A percentile compares a stretch with the other conserved stretches of the same genome.
These are phyloP conservation scores for Pythium folliculosum DNA, from an alignment of 352 stramenopile genomes.

Conservation along the genomic window DNA sequence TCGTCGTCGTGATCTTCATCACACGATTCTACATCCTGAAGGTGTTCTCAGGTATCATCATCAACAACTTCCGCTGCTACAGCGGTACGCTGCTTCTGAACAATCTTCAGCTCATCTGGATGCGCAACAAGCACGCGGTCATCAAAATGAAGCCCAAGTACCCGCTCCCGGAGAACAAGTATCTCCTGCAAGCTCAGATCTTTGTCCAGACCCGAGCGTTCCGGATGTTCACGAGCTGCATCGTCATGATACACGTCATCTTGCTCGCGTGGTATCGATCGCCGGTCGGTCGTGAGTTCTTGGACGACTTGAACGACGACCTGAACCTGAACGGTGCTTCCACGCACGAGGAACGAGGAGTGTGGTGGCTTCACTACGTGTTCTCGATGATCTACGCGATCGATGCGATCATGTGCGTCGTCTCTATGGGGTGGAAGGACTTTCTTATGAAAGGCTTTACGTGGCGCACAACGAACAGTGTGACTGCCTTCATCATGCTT, in stretches of 20 bases:
- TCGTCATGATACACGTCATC: conserved; percentile 72
- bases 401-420: conserved; percentile 66
- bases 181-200: conserved; percentile 58
- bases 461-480: conserved; percentile 72
- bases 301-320: conserved; percentile 35
- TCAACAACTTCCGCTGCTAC: conserved; percentile 87
- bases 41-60: conserved; percentile 80
- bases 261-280: conserved; percentile 75
- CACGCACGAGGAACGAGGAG: conserved; percentile 28
- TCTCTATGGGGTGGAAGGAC: conserved; percentile 75
- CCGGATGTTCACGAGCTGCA: conserved; percentile 57
- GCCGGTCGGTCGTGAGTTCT: conserved; percentile 41
- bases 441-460: conserved; percentile 87
- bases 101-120: conserved; percentile 80
- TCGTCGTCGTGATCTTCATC: conserved; percentile 80
- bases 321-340: conserved; percentile 24
- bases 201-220: conserved; percentile 73
- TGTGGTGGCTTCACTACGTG: conserved; percentile 82
- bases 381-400: conserved; percentile 80
- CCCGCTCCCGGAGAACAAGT: conserved; percentile 56
- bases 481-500: conserved; percentile 79
- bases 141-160: conserved; percentile 74
- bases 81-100: conserved; percentile 78
- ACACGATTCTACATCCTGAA: conserved; percentile 78
- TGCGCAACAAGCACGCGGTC: conserved; percentile 66